Conservation (phyloP, 345 rosid species). For the Microcos paniculata region DNA sequence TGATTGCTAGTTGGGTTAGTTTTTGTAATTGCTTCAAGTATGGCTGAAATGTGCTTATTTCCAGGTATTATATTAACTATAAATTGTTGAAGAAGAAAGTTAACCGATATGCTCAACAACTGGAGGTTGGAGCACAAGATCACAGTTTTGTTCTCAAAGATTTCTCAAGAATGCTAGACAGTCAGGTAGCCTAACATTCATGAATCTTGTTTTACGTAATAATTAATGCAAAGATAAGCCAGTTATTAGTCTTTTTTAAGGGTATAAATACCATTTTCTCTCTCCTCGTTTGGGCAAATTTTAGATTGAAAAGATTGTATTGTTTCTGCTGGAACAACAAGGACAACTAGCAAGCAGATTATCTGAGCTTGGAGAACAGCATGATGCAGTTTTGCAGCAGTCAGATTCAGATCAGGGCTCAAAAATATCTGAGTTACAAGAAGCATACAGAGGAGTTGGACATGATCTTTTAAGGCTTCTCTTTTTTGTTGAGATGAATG, state of each 20-base stretch:
- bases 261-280: not conserved
- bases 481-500: constrained; percentile 69
- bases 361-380: constrained; percentile 44
- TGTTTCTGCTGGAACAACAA: constrained; percentile 65
- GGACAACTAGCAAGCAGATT: constrained; percentile 51
- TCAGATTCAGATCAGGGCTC: constrained; percentile 47
- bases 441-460: constrained; percentile 58
- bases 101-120: constrained; percentile 40
- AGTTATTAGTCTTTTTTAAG: not conserved
- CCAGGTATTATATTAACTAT: constrained; percentile 49
- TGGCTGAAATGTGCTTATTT: not conserved
- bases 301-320: constrained; percentile 62
- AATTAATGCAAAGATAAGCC: not conserved
- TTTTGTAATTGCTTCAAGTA: not conserved
- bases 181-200: constrained; percentile 27
- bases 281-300: constrained; percentile 13
- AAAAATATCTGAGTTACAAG: constrained; percentile 45
- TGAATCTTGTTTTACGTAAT: not conserved
- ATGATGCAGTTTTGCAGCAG: constrained; percentile 40
- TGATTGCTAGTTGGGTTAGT: not conserved
- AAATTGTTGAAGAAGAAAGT: constrained; percentile 55
- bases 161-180: constrained; percentile 47
- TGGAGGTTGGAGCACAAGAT: constrained; percentile 28
- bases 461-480: constrained; percentile 63
- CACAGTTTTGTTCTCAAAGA: constrained; percentile 44